A percentile compares a stretch with the other conserved stretches of the same genome.
Conservation (phyloP, 176 grass and related monocot species). For the Eleusine coracana region DNA sequence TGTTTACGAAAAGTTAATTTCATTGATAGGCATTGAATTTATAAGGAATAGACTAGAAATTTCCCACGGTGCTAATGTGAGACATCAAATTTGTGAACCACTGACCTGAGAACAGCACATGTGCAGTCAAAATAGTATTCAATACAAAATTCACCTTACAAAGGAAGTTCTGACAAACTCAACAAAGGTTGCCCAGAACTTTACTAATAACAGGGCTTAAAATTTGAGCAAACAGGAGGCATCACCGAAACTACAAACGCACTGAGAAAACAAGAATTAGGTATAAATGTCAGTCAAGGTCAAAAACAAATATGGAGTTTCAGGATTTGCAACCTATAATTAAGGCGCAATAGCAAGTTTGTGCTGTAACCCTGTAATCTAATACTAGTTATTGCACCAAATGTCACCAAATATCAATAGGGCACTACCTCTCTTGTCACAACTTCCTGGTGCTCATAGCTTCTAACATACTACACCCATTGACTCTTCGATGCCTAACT, state of each 20-base stretch:
- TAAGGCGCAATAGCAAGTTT: neutral
- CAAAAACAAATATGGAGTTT: neutral
- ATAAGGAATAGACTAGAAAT: neutral
- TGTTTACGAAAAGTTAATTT: neutral
- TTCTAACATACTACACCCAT: neutral
- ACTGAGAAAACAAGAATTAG: neutral
- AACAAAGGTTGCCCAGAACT: neutral
- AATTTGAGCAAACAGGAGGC: neutral
- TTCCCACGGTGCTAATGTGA: neutral
- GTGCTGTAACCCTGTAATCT: neutral
- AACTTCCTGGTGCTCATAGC: neutral
- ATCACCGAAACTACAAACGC: neutral
- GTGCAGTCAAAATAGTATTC: neutral
- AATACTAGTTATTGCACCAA: neutral
- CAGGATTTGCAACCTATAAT: neutral
- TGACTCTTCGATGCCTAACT: neutral
- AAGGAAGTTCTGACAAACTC: neutral
- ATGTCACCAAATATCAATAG: slow-evolving; percentile 1
- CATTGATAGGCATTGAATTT: neutral
- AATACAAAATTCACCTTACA: neutral
- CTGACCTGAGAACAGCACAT: neutral
- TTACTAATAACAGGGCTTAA: neutral
- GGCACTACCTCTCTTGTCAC: neutral
- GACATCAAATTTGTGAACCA: slow-evolving; percentile 6
- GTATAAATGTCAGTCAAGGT: neutral